Evolutionary conservation across 139 green algal species (phyloP), one percentile per base, ranked within the genome.

Genomic region (Eudorina sp.): DNA sequence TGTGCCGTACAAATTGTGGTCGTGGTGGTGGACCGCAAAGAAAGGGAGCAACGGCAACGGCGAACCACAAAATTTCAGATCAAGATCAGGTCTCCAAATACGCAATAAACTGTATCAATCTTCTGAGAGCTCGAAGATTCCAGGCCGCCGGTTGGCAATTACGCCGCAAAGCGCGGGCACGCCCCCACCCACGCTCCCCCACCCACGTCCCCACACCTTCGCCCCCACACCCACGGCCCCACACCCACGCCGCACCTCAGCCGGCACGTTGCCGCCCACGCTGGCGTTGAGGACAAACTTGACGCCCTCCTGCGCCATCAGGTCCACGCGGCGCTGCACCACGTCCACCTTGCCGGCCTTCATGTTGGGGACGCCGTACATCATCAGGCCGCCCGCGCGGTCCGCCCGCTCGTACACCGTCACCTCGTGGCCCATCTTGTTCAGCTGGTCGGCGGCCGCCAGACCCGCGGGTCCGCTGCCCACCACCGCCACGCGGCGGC

Each of bases 341-440:
- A 99, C 93, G 25, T 88, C 93, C 19, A 93, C 72, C 94, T 99
- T 99, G 93, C 98, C 97, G 3, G 96, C 96, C 94, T 99, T 99
- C 97, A 99, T 99, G 95, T 99, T 99, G 88, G 97, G 97, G 78
- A 99, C 97, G 70, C 94, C 96, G 84, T 98, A 98, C 97, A 99
- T 99, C 97, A 99, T 99, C 53, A 99, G 94, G 27, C 97, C 97
- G 41, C 97, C 97, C 1, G 97, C 92, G 84, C 97, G 95, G 91
- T 99, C 97, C 4, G 96, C 85, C 38, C 97, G 95, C 95, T 99
- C 97, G 78, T 98, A 99, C 78, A 99, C 97, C 0, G 97, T 99
- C 36, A 98, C 93, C 69, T 91, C 92, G 88, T 98, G 96, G 19
- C 96, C 96, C 89, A 95, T 95, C 92, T 98, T 98, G 94, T 99